These are phyloP conservation scores for Juglanconis oblonga DNA, from an alignment of 2,329 filamentous ascomycete genomes.

Conservation along the genomic window DNA sequence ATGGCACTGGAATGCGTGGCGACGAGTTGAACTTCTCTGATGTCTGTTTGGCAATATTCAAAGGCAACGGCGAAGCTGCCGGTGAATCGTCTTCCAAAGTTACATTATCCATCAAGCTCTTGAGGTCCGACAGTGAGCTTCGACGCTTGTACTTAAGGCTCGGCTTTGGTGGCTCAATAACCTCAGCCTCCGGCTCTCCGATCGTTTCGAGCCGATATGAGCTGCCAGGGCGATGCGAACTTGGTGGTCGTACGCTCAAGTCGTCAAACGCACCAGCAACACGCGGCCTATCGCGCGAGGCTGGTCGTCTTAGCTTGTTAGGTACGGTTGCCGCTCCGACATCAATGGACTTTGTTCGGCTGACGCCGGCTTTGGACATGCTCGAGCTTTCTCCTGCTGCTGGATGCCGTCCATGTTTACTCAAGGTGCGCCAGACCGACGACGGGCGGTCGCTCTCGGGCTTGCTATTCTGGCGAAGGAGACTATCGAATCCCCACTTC, in stretches of 20 bases:
- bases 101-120: conserved; percentile 57
- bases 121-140: conserved; percentile 87
- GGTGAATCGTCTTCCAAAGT: conserved; percentile 41
- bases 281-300: conserved; percentile 58
- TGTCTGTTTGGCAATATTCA: conserved; percentile 52
- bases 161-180: conserved; percentile 33
- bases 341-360: conserved; percentile 77
- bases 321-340: conserved; percentile 50
- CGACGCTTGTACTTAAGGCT: conserved; percentile 71
- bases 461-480: conserved; percentile 78
- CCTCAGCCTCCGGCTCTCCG: conserved; percentile 51
- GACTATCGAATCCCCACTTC: conserved; percentile 75
- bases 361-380: conserved; percentile 64
- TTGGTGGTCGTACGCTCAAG: conserved; percentile 24
- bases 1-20: conserved; percentile 41
- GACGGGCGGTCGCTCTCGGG: conserved; percentile 68
- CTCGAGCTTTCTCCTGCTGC: conserved; percentile 60
- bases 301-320: conserved; percentile 49
- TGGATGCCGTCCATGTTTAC: conserved; percentile 68
- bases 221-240: conserved; percentile 49
- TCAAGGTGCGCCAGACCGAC: conserved; percentile 83
- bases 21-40: conserved; percentile 57
- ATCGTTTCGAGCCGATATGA: conserved; percentile 58
- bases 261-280: conserved; percentile 63
- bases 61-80: conserved; percentile 38